Evolutionary conservation across 2,329 filamentous ascomycete genomes (phyloP).

Genomic region (Fusarium zealandicum): DNA sequence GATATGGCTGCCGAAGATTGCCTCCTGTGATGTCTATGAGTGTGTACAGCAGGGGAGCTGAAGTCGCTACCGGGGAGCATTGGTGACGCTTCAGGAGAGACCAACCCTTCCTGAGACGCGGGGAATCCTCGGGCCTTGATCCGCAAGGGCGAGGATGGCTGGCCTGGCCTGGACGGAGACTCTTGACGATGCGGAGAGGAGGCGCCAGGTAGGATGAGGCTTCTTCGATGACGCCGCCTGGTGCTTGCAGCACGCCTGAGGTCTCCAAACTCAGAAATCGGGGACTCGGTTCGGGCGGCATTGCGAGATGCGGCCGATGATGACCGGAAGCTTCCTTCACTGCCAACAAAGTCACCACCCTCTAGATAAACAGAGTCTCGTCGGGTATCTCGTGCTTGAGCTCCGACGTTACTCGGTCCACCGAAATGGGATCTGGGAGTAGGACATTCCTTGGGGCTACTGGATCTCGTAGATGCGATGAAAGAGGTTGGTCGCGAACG

Average conservation of each 20-base stretch:
- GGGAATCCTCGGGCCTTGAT: conserved; percentile 79
- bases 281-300: conserved; percentile 82
- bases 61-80: conserved; percentile 85
- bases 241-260: conserved; percentile 79
- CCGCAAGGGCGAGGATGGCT: conserved; percentile 85
- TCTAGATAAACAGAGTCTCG: conserved; percentile 82
- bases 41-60: conserved; percentile 72
- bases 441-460: conserved; percentile 87
- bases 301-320: conserved; percentile 74
- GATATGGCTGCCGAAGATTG: conserved; percentile 92
- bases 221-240: conserved; percentile 84
- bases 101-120: conserved; percentile 68
- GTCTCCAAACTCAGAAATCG: conserved; percentile 83
- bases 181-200: conserved; percentile 85
- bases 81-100: conserved; percentile 89
- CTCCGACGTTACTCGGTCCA: conserved; percentile 60
- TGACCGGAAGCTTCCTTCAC: conserved; percentile 87
- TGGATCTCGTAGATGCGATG: conserved; percentile 80
- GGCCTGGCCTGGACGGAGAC: conserved; percentile 81
- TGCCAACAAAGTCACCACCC: conserved; percentile 83
- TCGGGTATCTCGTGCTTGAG: conserved; percentile 68
- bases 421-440: conserved; percentile 86
- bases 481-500: conserved; percentile 59
- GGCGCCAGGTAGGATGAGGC: conserved; percentile 80
- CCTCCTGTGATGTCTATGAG: conserved; percentile 75